Evolutionary conservation across 345 rosid species (phyloP).

Genomic region (Brassica napus): DNA sequence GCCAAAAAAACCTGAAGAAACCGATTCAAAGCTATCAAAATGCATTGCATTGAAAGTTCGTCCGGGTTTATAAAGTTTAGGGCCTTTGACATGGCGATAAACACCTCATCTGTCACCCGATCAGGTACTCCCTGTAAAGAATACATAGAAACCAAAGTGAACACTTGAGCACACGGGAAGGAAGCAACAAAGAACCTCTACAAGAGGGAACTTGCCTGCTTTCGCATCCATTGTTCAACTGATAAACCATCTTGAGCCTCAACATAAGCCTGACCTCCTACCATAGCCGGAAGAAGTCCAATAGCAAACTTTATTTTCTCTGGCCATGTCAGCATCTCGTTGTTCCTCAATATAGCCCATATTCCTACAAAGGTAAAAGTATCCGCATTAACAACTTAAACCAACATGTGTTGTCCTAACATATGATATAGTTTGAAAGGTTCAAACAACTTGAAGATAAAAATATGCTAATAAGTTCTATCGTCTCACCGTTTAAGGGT

Average conservation of each 20-base stretch:
- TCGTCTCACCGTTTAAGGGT: conserved; percentile 79
- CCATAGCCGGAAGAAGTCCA: conserved; percentile 91
- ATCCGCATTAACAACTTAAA: neutral
- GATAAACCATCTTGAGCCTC: conserved; percentile 90
- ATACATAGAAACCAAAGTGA: conserved; percentile 12
- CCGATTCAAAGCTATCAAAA: conserved; percentile 86
- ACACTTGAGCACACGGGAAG: neutral
- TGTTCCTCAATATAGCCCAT: conserved; percentile 86
- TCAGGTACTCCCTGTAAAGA: conserved; percentile 73
- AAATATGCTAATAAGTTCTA: neutral
- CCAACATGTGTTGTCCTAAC: neutral
- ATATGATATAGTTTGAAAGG: neutral
- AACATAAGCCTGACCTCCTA: conserved; percentile 91
- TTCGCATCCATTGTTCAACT: conserved; percentile 87
- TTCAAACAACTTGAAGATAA: neutral
- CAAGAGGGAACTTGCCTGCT: conserved; percentile 50
- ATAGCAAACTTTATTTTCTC: conserved; percentile 95
- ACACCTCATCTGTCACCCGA: conserved; percentile 92
- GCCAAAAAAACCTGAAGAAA: conserved; percentile 77
- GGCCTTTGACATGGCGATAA: conserved; percentile 98
- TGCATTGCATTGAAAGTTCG: conserved; percentile 94
- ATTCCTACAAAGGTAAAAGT: conserved; percentile 26
- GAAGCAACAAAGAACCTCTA: neutral
- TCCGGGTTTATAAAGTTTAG: conserved; percentile 91
- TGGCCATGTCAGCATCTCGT: conserved; percentile 96